Evolutionary conservation across 179 eudicot genomes (phyloP).

Genomic region (Dionaea muscipula): DNA sequence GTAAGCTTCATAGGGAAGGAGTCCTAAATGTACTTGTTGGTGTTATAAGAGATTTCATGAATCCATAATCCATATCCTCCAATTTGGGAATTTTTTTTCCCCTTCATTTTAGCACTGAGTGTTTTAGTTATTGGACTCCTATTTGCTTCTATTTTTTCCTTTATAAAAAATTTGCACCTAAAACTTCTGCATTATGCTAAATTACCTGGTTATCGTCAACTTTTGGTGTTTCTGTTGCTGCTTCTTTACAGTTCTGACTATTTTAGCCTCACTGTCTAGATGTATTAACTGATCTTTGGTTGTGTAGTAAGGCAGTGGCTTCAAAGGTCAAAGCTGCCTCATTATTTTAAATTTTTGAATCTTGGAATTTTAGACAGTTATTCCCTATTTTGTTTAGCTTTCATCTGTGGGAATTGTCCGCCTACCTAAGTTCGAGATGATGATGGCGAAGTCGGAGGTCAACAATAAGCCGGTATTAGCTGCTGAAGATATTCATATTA

Average conservation of each 20-base stretch:
- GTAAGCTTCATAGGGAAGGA: too few species aligned
- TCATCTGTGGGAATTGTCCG: slow-evolving; percentile 78
- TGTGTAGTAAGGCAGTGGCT: too few species aligned
- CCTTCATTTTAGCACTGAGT: too few species aligned
- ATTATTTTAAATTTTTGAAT: background rate
- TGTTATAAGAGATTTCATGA: too few species aligned
- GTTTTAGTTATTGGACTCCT: background rate
- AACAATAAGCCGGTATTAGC: slow-evolving; percentile 72
- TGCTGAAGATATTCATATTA: slow-evolving; percentile 69
- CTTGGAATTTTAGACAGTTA: slow-evolving; percentile 1
- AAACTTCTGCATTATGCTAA: background rate
- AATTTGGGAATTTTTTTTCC: too few species aligned
- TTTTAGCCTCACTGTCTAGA: background rate
- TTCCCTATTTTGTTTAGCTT: slow-evolving; percentile 37
- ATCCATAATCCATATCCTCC: too few species aligned
- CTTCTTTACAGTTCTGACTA: background rate
- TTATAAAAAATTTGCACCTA: background rate
- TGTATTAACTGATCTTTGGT: background rate
- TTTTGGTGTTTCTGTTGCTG: too few species aligned
- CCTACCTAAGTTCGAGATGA: slow-evolving; percentile 91
- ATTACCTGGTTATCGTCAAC: too few species aligned
- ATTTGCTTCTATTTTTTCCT: background rate
- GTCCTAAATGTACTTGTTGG: too few species aligned
- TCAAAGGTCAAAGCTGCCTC: too few species aligned
- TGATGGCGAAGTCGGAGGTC: slow-evolving; percentile 73